Base-by-base conservation (phyloP, 441 rosid genomes). In the Arabidopsis hybrid region DNA sequence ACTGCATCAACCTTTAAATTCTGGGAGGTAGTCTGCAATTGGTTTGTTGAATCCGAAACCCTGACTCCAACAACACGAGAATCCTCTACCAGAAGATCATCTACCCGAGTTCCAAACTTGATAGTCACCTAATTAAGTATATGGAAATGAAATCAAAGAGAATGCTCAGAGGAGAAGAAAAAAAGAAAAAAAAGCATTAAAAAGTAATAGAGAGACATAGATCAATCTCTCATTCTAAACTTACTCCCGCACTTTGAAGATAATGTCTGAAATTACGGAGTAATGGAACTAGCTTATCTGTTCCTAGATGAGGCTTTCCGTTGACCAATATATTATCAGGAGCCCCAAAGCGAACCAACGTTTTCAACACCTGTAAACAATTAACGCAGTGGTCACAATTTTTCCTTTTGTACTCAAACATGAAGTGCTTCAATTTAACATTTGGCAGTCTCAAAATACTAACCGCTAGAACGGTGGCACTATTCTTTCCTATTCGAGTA, bases 251-350 rank as follows among this genome's bases (percentile, higher is more conserved):
- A 11, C 78, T 85, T 63, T 84, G 90, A 72, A 95, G 91, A 89
- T 95, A 87, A 26, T 86, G 87, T 60, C 99, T 79, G 79, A 95
- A 91, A 74, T 92, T 89, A 60, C 87, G 91, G 35, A 95, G 92
- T 63, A 95, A 72, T 0, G 99, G 99, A 80, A 95, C 67, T 84
- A 91, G 76, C 81, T 82, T 83, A 85, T 95, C 97, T 2, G 97
- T 95, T 85, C 97, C 97, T 79, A 95, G 66, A 88, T 95, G 99
- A 71, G 97, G 97, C 88, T 95, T 95, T 73, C 99, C 99, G 81
- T 92, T 84, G 61, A 92, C 78, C 77, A 95, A 78, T 58, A 92
- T 92, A 53, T 65, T 85, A 83, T 82, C 65, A 9, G 97, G 97
- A 68, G 97, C 99, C 14, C 99, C 97, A 87, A 95, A 95, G 50